Evolutionary conservation across 2,329 filamentous ascomycete genomes (phyloP).

Genomic region (Cryphonectria carpinicola): DNA sequence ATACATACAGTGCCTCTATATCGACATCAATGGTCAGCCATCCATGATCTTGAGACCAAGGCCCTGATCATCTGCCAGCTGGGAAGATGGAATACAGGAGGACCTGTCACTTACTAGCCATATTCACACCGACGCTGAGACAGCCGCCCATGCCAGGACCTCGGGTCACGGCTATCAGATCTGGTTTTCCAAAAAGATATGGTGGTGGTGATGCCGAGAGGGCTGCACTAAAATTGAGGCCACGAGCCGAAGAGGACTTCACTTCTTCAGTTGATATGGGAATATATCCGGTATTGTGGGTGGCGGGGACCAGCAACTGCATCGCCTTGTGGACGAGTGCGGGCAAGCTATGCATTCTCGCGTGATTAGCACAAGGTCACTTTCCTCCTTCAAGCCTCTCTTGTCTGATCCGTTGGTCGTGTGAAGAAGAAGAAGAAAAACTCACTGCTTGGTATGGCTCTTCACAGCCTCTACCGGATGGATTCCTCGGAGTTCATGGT

Average conservation of each 20-base stretch:
- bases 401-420: no score
- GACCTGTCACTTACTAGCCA: slow-evolving; percentile 57
- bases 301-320: slow-evolving; percentile 46
- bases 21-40: not conserved
- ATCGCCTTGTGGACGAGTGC: slow-evolving; percentile 69
- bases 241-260: not conserved
- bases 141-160: slow-evolving; percentile 88
- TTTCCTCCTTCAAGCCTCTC: not conserved
- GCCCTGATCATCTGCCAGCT: no score
- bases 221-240: not conserved
- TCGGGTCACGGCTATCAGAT: slow-evolving; percentile 87
- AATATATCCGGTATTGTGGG: not conserved
- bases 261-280: not conserved
- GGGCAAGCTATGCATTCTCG: slow-evolving; percentile 52
- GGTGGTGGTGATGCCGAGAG: slow-evolving; percentile 18
- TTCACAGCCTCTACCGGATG: slow-evolving; percentile 76
- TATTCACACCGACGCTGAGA: slow-evolving; percentile 76
- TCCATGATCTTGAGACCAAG: not conserved
- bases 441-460: slow-evolving; percentile 68
- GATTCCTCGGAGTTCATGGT: slow-evolving; percentile 74
- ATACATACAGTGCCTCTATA: slow-evolving; percentile 18
- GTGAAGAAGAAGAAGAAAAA: not conserved
- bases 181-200: slow-evolving; percentile 57
- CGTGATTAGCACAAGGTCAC: not conserved
- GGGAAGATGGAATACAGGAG: not conserved